Base-by-base conservation (phyloP, 1,284 basidiomycete genomes). In the Fomitiporia mediterranea region DNA sequence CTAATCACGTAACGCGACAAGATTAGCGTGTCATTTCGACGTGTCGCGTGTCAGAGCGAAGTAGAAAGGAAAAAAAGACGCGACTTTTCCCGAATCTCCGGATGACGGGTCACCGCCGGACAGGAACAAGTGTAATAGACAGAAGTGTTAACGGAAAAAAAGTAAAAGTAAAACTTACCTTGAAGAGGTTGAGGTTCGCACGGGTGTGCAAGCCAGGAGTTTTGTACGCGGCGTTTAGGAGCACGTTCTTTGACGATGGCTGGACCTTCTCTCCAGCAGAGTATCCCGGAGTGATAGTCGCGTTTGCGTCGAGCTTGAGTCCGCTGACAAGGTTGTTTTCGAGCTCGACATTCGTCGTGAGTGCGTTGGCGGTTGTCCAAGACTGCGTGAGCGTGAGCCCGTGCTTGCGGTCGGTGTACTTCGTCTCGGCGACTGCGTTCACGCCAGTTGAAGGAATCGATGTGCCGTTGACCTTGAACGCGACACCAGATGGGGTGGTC, bases 311-410 rank as follows among this genome's bases (percentile, higher is more conserved):
- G 68, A 99, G 80, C 81, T 99, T 99, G 75, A 99, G 84, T 64
- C 94, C 96, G 77, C 95, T 93, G 67, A 95, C 94, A 69, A 99
- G 86, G 78, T 95, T 89, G 83, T 98, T 96, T 76, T 98, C 95
- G 69, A 98, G 81, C 82, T 99, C 97, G 64, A 99, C 75, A 74
- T 91, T 86, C 67, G 89, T 90, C 74, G 87, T 88, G 75, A 98
- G 87, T 69, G 89, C 74, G 79, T 98, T 97, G 71, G 84, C 72
- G 68, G 95, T 97, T 59, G 93, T 94, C 97, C 97, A 99, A 58
- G 89, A 84, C 76, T 94, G 85, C 67, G 94, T 96, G 77, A 95
- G 79, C 69, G 85, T 86, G 68, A 97, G 79, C 63, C 94, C 94
- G 72, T 94, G 91, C 75, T 86, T 84, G 78, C 82, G 83, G 81